Evolutionary conservation across 805 yeast species (phyloP).

Genomic region (Candida germanica): DNA sequence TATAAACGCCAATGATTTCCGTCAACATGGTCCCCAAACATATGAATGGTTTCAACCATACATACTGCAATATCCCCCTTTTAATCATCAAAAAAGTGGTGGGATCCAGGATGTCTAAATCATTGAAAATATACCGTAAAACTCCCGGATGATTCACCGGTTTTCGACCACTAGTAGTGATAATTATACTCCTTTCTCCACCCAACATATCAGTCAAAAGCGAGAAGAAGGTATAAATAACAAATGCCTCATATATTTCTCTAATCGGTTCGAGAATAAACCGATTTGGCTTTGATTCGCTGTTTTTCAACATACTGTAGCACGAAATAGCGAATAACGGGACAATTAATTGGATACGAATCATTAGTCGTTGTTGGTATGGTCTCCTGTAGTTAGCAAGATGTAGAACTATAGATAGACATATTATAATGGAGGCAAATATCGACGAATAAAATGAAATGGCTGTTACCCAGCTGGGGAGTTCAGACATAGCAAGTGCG

Average conservation of each 20-base stretch:
- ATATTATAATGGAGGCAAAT: conserved; percentile 19
- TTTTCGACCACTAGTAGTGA: conserved; percentile 63
- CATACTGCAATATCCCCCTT: conserved; percentile 86
- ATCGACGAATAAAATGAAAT: conserved; percentile 23
- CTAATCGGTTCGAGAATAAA: conserved; percentile 66
- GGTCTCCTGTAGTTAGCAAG: conserved; percentile 79
- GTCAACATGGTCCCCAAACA: conserved; percentile 52
- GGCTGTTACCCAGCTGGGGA: conserved; percentile 16
- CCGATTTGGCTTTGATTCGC: conserved; percentile 36
- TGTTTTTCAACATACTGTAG: conserved; percentile 51
- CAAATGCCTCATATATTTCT: conserved; percentile 94
- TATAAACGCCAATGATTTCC: conserved; percentile 47
- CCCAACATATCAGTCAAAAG: conserved; percentile 80
- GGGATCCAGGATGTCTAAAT: conserved; percentile 85
- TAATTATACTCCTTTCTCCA: conserved; percentile 85
- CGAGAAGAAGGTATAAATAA: conserved; percentile 87
- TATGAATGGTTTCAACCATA: conserved; percentile 89
- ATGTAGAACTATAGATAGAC: conserved; percentile 29
- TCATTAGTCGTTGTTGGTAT: conserved; percentile 76
- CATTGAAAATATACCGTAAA: conserved; percentile 46
- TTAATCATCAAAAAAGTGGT: conserved; percentile 71
- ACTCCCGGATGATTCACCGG: conserved; percentile 69
- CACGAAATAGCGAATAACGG: conserved; percentile 80
- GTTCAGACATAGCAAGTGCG: conserved; percentile 1
- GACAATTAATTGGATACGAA: conserved; percentile 76